phyloP scores from a whole-genome alignment of 139 green algal species.

The Chlamydomonas incerta region DNA sequence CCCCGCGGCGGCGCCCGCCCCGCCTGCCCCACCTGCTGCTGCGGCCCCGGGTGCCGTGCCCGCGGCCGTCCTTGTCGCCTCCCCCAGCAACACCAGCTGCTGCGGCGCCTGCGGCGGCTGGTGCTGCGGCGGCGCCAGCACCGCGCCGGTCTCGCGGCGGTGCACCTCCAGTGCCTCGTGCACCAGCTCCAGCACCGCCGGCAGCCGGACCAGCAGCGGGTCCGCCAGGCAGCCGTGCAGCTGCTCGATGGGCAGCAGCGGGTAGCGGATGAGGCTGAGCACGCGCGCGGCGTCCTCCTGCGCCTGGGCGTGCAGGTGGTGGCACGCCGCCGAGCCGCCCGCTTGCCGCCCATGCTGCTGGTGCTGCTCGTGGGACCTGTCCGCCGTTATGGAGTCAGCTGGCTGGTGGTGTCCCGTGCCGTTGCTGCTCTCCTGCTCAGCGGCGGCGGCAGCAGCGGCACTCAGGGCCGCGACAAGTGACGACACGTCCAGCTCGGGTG shows the following conservation, averaged over 20 bases:
- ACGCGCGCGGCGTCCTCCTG: slow-evolving; percentile 48
- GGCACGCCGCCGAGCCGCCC: too few species aligned
- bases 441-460: too few species aligned
- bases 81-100: background rate
- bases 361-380: too few species aligned
- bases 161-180: slow-evolving; percentile 41
- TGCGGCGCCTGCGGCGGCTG: too few species aligned
- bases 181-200: slow-evolving; percentile 39
- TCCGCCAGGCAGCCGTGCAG: slow-evolving; percentile 41
- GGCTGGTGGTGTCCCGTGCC: too few species aligned
- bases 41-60: too few species aligned
- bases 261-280: slow-evolving; percentile 75
- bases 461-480: background rate
- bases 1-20: too few species aligned
- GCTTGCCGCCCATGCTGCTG: too few species aligned
- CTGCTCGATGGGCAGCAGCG: slow-evolving; percentile 55
- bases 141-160: slow-evolving; percentile 15
- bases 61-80: background rate
- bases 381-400: too few species aligned
- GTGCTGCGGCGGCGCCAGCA: background rate
- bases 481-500: background rate
- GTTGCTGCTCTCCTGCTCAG: too few species aligned
- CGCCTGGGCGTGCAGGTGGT: too few species aligned
- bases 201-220: slow-evolving; percentile 39
- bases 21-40: too few species aligned